These are phyloP conservation scores for Phytopythium litorale DNA, from an alignment of 352 stramenopile genomes.

Conservation along the genomic window DNA sequence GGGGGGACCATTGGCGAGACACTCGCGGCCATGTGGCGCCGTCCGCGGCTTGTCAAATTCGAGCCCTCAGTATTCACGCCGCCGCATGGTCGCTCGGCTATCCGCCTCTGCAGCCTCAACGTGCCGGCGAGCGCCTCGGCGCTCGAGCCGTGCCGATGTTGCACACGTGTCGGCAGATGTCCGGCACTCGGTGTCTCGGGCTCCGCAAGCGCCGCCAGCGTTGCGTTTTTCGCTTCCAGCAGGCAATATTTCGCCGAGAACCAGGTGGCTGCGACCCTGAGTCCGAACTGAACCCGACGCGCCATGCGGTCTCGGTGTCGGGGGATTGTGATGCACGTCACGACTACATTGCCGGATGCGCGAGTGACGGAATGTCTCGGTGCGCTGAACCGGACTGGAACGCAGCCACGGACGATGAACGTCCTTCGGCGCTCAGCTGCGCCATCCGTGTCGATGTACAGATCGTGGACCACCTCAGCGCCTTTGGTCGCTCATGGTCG, in stretches of 20 bases:
- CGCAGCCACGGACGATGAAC: not conserved
- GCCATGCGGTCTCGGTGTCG: too few species aligned
- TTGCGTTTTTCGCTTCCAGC: not conserved
- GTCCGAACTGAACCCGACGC: too few species aligned
- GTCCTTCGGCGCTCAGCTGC: not conserved
- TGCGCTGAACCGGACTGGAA: not conserved
- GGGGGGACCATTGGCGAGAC: slow-evolving; percentile 1
- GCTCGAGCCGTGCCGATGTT: not conserved
- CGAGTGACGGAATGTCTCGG: not conserved
- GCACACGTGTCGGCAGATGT: not conserved
- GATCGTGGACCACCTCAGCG: too few species aligned
- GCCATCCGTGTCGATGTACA: not conserved
- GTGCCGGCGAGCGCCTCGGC: not conserved
- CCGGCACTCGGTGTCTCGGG: not conserved
- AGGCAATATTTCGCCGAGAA: not conserved
- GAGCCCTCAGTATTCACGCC: not conserved
- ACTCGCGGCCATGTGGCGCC: not conserved
- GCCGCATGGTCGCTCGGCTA: not conserved
- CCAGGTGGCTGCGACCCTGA: not conserved
- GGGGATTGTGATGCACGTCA: too few species aligned
- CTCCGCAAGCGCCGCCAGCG: not conserved
- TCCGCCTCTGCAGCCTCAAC: not conserved
- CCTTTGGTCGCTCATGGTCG: too few species aligned
- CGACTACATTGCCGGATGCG: too few species aligned
- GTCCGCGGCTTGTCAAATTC: not conserved